Percentiles rank a stretch among this genome's conserved stretches.
Evolutionary conservation across 371 early-diverging fungal species (phyloP).

Genomic region (Rhizopus delemar): DNA sequence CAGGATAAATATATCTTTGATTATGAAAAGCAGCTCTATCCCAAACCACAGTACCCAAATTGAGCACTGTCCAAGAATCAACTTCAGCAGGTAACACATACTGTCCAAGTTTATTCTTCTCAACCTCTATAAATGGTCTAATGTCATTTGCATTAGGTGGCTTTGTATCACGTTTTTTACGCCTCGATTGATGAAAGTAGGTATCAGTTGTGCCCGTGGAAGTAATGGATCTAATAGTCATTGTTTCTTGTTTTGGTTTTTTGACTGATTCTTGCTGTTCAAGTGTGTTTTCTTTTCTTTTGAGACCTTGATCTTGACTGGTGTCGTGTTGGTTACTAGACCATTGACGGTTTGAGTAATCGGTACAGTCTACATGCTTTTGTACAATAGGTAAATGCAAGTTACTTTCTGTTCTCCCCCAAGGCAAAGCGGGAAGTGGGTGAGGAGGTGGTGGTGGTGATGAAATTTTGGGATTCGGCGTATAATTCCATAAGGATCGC

Average conservation of each 20-base stretch:
- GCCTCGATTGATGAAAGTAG: slow-evolving; percentile 38
- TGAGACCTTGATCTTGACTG: slow-evolving; percentile 4
- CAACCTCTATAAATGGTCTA: slow-evolving; percentile 50
- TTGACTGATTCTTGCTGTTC: not conserved
- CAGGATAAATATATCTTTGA: slow-evolving; percentile 89
- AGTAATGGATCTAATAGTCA: not conserved
- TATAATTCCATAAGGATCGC: slow-evolving; percentile 19
- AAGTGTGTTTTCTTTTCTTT: not conserved
- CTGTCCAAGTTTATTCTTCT: slow-evolving; percentile 61
- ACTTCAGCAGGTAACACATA: slow-evolving; percentile 76
- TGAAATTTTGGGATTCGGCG: not conserved
- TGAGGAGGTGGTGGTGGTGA: slow-evolving; percentile 7
- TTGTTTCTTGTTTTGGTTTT: slow-evolving; percentile 2
- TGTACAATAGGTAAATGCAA: not conserved
- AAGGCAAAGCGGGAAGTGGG: not conserved
- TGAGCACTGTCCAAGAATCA: slow-evolving; percentile 74
- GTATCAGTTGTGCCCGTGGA: slow-evolving; percentile 26
- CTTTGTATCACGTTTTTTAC: slow-evolving; percentile 45
- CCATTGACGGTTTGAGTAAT: slow-evolving; percentile 3
- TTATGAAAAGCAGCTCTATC: slow-evolving; percentile 82
- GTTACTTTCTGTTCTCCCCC: not conserved
- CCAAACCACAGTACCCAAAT: slow-evolving; percentile 71
- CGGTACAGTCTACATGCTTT: not conserved
- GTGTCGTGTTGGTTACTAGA: not conserved
- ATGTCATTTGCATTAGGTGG: slow-evolving; percentile 43